These are phyloP conservation scores for Botrytis pseudocinerea DNA, from an alignment of 2,329 filamentous ascomycete species.

Conservation along the genomic window DNA sequence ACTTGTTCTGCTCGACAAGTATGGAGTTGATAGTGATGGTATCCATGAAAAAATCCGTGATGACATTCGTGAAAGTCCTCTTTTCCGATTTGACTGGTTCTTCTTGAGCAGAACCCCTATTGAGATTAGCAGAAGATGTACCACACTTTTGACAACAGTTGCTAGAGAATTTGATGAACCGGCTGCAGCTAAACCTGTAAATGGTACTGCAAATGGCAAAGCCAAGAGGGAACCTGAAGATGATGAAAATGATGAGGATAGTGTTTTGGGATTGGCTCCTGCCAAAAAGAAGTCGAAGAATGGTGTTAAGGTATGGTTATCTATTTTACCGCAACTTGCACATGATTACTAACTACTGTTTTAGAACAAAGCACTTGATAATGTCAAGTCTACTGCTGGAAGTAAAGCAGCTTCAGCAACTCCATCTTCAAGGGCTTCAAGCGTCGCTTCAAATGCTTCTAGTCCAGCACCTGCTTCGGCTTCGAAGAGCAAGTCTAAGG, in stretches of 20 bases:
- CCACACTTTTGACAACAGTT: slow-evolving; percentile 89
- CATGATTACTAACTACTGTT: slow-evolving; percentile 23
- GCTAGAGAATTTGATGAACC: slow-evolving; percentile 87
- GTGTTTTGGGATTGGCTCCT: slow-evolving; percentile 76
- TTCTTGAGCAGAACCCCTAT: slow-evolving; percentile 92
- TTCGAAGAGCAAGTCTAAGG: slow-evolving; percentile 49
- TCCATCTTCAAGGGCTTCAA: slow-evolving; percentile 77
- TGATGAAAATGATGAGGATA: slow-evolving; percentile 82
- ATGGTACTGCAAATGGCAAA: slow-evolving; percentile 61
- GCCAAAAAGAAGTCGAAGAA: slow-evolving; percentile 94
- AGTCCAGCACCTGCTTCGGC: slow-evolving; percentile 44
- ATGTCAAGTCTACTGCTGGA: slow-evolving; percentile 69
- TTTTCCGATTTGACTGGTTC: slow-evolving; percentile 99
- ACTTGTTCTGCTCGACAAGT: slow-evolving; percentile 87
- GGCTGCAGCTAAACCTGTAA: slow-evolving; percentile 50
- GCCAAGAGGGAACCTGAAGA: slow-evolving; percentile 76
- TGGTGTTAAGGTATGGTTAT: slow-evolving; percentile 63
- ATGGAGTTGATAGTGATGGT: slow-evolving; percentile 86
- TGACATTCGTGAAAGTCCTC: slow-evolving; percentile 88
- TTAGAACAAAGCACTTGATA: slow-evolving; percentile 92
- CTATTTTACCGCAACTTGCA: not conserved
- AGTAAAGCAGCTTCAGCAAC: slow-evolving; percentile 75
- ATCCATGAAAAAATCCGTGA: slow-evolving; percentile 96
- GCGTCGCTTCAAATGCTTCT: slow-evolving; percentile 75
- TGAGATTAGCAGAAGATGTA: slow-evolving; percentile 89